These are phyloP conservation scores for Solanum chiquidenum DNA, from an alignment of 257 asterid genomes.

Conservation along the genomic window DNA sequence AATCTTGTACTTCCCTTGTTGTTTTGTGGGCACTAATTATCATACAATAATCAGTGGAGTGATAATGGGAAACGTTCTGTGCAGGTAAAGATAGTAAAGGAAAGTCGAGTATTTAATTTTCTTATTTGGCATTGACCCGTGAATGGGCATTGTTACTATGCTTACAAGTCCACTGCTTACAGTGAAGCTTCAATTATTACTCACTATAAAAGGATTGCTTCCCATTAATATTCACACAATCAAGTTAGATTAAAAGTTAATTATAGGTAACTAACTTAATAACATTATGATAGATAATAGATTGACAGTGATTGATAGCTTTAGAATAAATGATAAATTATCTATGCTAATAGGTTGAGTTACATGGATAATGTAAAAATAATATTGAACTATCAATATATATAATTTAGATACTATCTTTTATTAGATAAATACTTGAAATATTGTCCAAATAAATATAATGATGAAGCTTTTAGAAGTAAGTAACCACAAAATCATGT, in stretches of 20 bases:
- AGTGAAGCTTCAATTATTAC: neutral
- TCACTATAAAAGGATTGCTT: neutral
- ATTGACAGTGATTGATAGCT: neutral
- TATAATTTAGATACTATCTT: neutral
- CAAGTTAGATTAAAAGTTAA: neutral
- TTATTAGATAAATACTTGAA: neutral
- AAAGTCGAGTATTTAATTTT: slow-evolving; percentile 6
- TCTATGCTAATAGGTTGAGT: neutral
- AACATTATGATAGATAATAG: neutral
- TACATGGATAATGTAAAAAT: neutral
- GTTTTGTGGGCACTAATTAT: neutral
- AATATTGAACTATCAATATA: neutral
- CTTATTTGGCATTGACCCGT: neutral
- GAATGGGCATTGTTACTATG: neutral
- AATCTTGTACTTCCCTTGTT: neutral
- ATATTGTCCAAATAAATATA: neutral
- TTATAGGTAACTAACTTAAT: neutral
- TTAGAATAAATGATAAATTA: neutral
- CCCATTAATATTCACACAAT: neutral
- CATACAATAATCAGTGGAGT: neutral
- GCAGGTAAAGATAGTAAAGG: slow-evolving; percentile 16
- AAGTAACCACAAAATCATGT: neutral
- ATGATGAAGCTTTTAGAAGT: neutral
- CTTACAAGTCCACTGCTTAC: neutral
- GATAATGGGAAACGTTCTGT: slow-evolving; percentile 26